Base-by-base conservation (phyloP, 495 filamentous ascomycete species). In the Trichocladium antarcticum region DNA sequence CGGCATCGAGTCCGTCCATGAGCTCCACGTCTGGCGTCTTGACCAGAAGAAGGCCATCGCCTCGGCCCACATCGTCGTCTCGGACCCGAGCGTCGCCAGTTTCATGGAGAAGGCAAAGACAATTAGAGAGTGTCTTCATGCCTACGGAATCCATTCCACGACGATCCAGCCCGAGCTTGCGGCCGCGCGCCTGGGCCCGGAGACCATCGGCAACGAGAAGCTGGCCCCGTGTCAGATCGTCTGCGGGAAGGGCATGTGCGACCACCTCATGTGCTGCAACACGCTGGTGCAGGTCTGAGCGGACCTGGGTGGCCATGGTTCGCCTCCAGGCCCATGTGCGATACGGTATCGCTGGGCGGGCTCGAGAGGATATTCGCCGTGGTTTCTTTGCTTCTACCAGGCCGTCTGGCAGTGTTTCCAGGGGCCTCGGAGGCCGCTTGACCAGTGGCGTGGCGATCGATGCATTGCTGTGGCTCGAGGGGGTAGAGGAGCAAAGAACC, bases 21-120 rank as follows among this genome's bases (percentile, higher is more conserved):
- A 97, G 57, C 69, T 96, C 15, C 90, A 97, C 59, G 85, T 95
- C 42, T 97, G 90, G 90, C 85, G 89, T 45, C 75, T 97, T 19
- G 85, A 81, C 48, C 86, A 95, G 61, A 80, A 83, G n/a, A 95
- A 95, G 64, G 70, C 85, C 42, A 80, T 97, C 15, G 89, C 89
- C 5, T 84, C 83, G 0, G 78, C 90, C 1, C 90, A 97, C 60
- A 78, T 97, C 15, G 79, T 92, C 43, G 81, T 95, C 14, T 81
- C 80, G 29, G 69, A 72, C 40, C 63, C 65, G 37, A 59, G 69
- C 20, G 58, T 76, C 48, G 73, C 76, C 45, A 68, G 80, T 19
- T 96, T 95, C 63, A 92, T 92, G 85, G 67, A 71, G 20, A 80
- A 86, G 36, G 89, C 87, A 2, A 75, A 75, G 24, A 79, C 78